Evolutionary conservation across 2,329 filamentous ascomycete species (phyloP).

Genomic region (Fusarium sp.): DNA sequence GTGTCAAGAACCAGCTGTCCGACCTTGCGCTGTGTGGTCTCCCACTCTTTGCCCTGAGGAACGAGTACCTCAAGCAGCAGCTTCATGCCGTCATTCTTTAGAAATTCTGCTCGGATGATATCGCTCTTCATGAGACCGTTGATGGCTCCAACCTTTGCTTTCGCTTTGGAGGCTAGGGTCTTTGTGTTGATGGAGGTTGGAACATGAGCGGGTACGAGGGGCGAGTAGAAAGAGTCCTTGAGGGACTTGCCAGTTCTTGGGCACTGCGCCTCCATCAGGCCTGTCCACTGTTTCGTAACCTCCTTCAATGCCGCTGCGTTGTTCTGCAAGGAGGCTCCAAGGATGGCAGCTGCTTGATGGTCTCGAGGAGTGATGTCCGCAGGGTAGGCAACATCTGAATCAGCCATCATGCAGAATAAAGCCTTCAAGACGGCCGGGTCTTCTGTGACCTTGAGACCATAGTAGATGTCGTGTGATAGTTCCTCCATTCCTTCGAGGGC

Average conservation of each 20-base stretch:
- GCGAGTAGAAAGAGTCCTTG: slow-evolving; percentile 57
- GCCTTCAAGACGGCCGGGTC: slow-evolving; percentile 65
- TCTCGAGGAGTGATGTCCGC: slow-evolving; percentile 56
- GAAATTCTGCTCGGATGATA: slow-evolving; percentile 67
- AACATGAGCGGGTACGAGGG: slow-evolving; percentile 53
- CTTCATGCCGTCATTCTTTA: slow-evolving; percentile 66
- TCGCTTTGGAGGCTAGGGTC: slow-evolving; percentile 49
- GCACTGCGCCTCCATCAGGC: slow-evolving; percentile 58
- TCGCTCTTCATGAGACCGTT: slow-evolving; percentile 69
- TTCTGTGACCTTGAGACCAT: slow-evolving; percentile 73
- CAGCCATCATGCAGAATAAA: slow-evolving; percentile 69
- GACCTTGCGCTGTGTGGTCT: slow-evolving; percentile 65
- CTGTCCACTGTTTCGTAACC: slow-evolving; percentile 63
- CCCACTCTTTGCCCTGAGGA: slow-evolving; percentile 63
- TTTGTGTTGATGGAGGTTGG: slow-evolving; percentile 43
- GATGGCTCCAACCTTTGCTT: slow-evolving; percentile 64
- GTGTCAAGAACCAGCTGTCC: slow-evolving; percentile 72
- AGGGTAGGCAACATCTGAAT: slow-evolving; percentile 45
- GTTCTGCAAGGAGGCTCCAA: slow-evolving; percentile 73
- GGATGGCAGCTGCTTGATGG: slow-evolving; percentile 68
- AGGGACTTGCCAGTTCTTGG: slow-evolving; percentile 49
- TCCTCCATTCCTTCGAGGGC: slow-evolving; percentile 72
- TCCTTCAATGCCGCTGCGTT: slow-evolving; percentile 71
- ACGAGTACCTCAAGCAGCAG: slow-evolving; percentile 67
- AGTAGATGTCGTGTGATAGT: slow-evolving; percentile 77